Evolutionary conservation across 2,329 filamentous ascomycete genomes (phyloP).

Genomic region (Talaromyces sp.): DNA sequence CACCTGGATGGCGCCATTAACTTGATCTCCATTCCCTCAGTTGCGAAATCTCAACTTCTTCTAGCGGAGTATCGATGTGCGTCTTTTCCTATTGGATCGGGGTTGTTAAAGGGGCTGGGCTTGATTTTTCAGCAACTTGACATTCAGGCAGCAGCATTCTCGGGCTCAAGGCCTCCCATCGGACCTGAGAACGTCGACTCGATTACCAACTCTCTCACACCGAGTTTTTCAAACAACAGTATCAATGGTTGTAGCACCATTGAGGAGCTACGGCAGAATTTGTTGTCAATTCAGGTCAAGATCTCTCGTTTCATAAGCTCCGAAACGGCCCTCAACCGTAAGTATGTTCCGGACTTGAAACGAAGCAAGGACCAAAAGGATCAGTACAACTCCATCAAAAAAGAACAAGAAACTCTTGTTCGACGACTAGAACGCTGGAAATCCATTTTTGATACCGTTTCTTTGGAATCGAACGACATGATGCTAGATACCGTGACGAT

Average conservation of each 20-base stretch:
- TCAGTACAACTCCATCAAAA: not conserved
- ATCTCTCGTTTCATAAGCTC: not conserved
- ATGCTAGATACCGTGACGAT: not conserved
- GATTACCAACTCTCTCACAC: not conserved
- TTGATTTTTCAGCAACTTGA: constrained; percentile 3
- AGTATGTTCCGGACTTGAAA: not conserved
- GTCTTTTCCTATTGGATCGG: not conserved
- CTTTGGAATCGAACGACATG: not conserved
- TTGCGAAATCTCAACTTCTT: not conserved
- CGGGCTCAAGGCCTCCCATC: not conserved
- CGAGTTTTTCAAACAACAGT: not conserved
- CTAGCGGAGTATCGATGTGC: not conserved
- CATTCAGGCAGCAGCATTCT: not conserved
- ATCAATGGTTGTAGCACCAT: not conserved
- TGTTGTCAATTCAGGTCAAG: not conserved
- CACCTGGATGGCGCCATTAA: not conserved
- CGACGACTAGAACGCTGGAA: not conserved
- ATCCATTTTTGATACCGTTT: not conserved
- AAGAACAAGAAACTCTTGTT: not conserved
- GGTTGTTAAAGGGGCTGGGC: not conserved
- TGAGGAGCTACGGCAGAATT: not conserved
- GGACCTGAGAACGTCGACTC: not conserved
- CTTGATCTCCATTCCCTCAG: not conserved
- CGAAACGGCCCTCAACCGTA: not conserved
- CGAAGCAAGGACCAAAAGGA: not conserved